Evolutionary conservation across 768 basidiomycete genomes (phyloP).

Genomic region (Xerocomellus intermedius): DNA sequence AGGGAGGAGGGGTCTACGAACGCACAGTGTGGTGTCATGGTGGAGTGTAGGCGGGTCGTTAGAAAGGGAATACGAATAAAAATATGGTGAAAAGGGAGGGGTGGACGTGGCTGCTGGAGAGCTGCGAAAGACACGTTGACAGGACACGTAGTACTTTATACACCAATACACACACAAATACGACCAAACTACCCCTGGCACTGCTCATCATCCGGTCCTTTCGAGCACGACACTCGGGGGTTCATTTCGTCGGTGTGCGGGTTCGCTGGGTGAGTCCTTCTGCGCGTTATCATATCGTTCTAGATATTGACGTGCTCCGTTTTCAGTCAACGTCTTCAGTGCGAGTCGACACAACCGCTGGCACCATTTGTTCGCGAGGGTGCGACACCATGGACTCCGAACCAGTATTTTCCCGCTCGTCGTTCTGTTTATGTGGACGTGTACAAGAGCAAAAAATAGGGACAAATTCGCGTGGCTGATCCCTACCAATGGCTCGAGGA

Average conservation of each 20-base stretch:
- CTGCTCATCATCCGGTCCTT: too few species aligned
- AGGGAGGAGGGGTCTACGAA: slow-evolving; percentile 41
- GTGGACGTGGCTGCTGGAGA: slow-evolving; percentile 23
- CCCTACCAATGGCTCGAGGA: slow-evolving; percentile 78
- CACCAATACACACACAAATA: slow-evolving; percentile 23
- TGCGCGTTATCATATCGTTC: too few species aligned
- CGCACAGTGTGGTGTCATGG: slow-evolving; percentile 27
- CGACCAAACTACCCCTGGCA: slow-evolving; percentile 3
- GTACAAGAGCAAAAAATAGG: slow-evolving; percentile 64
- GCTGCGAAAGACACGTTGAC: slow-evolving; percentile 24
- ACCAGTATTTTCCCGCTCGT: slow-evolving; percentile 61
- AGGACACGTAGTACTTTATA: slow-evolving; percentile 34
- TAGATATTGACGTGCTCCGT: too few species aligned
- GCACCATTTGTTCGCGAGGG: too few species aligned
- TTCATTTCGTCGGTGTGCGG: too few species aligned
- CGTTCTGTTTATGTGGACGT: slow-evolving; percentile 65
- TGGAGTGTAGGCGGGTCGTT: not conserved
- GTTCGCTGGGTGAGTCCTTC: too few species aligned
- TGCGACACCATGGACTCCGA: slow-evolving; percentile 53
- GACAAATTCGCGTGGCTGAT: slow-evolving; percentile 61
- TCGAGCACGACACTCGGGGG: too few species aligned
- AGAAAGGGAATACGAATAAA: slow-evolving; percentile 16
- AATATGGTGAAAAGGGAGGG: slow-evolving; percentile 17
- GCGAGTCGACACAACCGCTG: too few species aligned
- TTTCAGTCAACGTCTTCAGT: too few species aligned